Evolutionary conservation across 1,139 yeast species (phyloP).

Genomic region (Candida glucosophila): DNA sequence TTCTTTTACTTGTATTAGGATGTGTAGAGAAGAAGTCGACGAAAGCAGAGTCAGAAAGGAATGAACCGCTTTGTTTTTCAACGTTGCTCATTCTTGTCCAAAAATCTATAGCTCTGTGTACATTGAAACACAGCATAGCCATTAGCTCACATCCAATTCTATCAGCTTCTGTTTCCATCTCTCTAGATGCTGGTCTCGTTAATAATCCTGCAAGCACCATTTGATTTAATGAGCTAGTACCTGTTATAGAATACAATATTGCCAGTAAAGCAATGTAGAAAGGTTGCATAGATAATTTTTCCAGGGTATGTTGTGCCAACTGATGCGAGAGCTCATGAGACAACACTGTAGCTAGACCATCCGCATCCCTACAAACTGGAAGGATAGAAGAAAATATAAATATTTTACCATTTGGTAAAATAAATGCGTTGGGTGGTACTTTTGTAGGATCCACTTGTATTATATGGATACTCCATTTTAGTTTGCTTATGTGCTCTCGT

Average conservation of each 20-base stretch:
- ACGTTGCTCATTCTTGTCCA: slow-evolving; percentile 76
- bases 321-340: slow-evolving; percentile 93
- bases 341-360: slow-evolving; percentile 88
- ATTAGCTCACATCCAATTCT: slow-evolving; percentile 85
- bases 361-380: slow-evolving; percentile 72
- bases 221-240: slow-evolving; percentile 34
- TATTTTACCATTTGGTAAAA: slow-evolving; percentile 91
- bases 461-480: slow-evolving; percentile 79
- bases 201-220: slow-evolving; percentile 52
- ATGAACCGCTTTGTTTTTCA: slow-evolving; percentile 28
- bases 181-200: slow-evolving; percentile 79
- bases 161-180: slow-evolving; percentile 95
- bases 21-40: slow-evolving; percentile 78
- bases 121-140: slow-evolving; percentile 83
- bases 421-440: slow-evolving; percentile 88
- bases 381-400: slow-evolving; percentile 78
- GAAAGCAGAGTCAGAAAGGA: slow-evolving; percentile 13
- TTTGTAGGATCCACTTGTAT: slow-evolving; percentile 52
- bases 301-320: slow-evolving; percentile 85
- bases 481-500: slow-evolving; percentile 22
- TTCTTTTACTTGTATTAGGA: slow-evolving; percentile 74
- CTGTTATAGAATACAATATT: slow-evolving; percentile 31
- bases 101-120: slow-evolving; percentile 59
- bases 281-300: slow-evolving; percentile 63
- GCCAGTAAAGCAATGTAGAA: slow-evolving; percentile 45